Evolutionary conservation across 805 yeast genomes (phyloP).

Genomic region (Candida odintsovae): DNA sequence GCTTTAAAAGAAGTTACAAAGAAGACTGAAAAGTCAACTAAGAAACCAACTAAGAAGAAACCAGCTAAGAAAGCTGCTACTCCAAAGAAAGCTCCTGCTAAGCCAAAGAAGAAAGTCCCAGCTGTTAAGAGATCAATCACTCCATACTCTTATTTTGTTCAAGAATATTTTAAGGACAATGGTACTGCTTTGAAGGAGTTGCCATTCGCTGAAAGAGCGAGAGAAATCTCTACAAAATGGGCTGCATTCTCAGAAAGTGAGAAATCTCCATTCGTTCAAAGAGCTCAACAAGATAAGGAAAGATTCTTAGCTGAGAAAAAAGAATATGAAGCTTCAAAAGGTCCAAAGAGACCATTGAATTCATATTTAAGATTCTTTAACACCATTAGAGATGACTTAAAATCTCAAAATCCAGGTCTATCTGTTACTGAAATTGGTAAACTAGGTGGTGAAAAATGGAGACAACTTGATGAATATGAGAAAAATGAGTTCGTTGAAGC

Average conservation of each 20-base stretch:
- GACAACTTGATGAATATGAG: slow-evolving; percentile 64
- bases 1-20: neutral
- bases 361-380: slow-evolving; percentile 13
- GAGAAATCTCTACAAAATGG: slow-evolving; percentile 10
- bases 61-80: slow-evolving; percentile 5
- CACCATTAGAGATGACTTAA: slow-evolving; percentile 8
- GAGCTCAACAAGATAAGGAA: slow-evolving; percentile 10
- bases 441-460: slow-evolving; percentile 89
- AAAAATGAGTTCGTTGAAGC: slow-evolving; percentile 42
- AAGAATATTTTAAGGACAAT: slow-evolving; percentile 8
- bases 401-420: slow-evolving; percentile 12
- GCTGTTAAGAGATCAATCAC: slow-evolving; percentile 7
- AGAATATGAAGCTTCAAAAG: slow-evolving; percentile 5
- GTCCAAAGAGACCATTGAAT: slow-evolving; percentile 21
- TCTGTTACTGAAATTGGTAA: slow-evolving; percentile 35
- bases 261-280: slow-evolving; percentile 6
- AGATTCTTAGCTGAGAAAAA: slow-evolving; percentile 14
- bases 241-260: slow-evolving; percentile 7
- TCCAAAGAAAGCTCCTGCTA: slow-evolving; percentile 1
- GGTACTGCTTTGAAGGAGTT: slow-evolving; percentile 9
- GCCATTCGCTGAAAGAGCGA: slow-evolving; percentile 12
- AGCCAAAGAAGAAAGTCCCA: neutral
- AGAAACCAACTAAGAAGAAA: slow-evolving; percentile 5
- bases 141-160: slow-evolving; percentile 12
- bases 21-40: neutral